A percentile compares a stretch with the other conserved stretches of the same genome.
These are phyloP conservation scores for Imleria badia DNA, from an alignment of 768 basidiomycete genomes.

Conservation along the genomic window DNA sequence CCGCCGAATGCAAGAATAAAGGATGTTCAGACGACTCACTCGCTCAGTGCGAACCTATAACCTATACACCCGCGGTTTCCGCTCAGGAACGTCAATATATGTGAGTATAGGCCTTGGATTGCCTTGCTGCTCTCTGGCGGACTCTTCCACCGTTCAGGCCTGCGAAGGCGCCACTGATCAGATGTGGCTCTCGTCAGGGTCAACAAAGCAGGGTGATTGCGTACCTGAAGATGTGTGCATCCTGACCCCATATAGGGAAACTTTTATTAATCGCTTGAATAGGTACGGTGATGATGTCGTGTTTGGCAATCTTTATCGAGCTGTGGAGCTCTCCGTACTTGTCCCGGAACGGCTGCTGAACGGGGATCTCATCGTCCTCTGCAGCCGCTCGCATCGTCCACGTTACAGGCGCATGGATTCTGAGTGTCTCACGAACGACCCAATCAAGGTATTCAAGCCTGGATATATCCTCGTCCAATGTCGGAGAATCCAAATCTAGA, in stretches of 20 bases:
- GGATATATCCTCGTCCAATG: slow-evolving; percentile 31
- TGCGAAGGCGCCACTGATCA: slow-evolving; percentile 29
- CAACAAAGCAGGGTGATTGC: slow-evolving; percentile 26
- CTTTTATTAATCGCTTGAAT: slow-evolving; percentile 61
- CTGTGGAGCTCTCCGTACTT: slow-evolving; percentile 29
- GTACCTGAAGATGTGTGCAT: slow-evolving; percentile 61
- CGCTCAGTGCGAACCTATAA: slow-evolving; percentile 57
- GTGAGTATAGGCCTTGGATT: slow-evolving; percentile 53
- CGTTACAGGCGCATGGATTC: slow-evolving; percentile 57
- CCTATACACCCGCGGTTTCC: slow-evolving; percentile 64
- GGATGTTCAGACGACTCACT: slow-evolving; percentile 43
- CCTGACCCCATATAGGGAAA: slow-evolving; percentile 58
- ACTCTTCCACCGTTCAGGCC: slow-evolving; percentile 54
- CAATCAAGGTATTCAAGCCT: slow-evolving; percentile 59
- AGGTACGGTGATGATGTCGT: slow-evolving; percentile 60
- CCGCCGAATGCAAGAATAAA: slow-evolving; percentile 8
- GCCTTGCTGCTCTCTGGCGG: slow-evolving; percentile 36
- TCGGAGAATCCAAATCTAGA: slow-evolving; percentile 18
- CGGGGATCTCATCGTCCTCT: slow-evolving; percentile 52
- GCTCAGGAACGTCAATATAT: slow-evolving; percentile 56
- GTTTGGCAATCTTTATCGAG: slow-evolving; percentile 41
- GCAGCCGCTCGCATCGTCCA: slow-evolving; percentile 56
- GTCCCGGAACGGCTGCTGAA: slow-evolving; percentile 36
- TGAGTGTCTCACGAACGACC: slow-evolving; percentile 57
- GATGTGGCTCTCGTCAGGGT: slow-evolving; percentile 20